Evolutionary conservation across 2,329 filamentous ascomycete species (phyloP).

Genomic region (Gliomastix tumulicola): DNA sequence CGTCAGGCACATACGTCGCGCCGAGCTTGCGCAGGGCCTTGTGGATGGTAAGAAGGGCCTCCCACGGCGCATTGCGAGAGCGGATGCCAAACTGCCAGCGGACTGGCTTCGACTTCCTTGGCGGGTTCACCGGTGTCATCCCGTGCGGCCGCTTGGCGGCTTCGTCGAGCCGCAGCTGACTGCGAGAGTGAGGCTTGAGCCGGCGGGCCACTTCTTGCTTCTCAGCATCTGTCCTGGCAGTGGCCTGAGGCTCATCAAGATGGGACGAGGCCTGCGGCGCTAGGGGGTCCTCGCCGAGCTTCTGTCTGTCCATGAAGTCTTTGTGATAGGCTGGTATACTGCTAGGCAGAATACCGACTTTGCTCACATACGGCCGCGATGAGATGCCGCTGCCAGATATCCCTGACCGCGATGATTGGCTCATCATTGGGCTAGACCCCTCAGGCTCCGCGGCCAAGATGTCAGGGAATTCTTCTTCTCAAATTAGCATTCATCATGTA

Average conservation of each 20-base stretch:
- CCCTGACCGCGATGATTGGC: slow-evolving; percentile 48
- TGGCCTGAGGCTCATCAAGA: slow-evolving; percentile 39
- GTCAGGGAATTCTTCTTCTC: slow-evolving; percentile 23
- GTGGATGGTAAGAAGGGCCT: slow-evolving; percentile 93
- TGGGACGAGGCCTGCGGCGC: slow-evolving; percentile 33
- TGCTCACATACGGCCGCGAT: slow-evolving; percentile 61
- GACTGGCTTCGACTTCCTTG: slow-evolving; percentile 70
- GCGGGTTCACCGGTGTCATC: slow-evolving; percentile 55
- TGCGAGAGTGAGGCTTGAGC: slow-evolving; percentile 78
- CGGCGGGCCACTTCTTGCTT: slow-evolving; percentile 75
- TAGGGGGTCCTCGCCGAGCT: slow-evolving; percentile 40
- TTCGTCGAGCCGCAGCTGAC: slow-evolving; percentile 62
- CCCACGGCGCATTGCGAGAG: slow-evolving; percentile 86
- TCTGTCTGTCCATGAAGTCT: slow-evolving; percentile 74
- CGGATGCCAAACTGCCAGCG: slow-evolving; percentile 98
- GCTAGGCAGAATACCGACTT: slow-evolving; percentile 85
- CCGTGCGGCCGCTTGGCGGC: slow-evolving; percentile 51
- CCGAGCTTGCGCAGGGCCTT: slow-evolving; percentile 83
- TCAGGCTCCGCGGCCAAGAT: slow-evolving; percentile 24
- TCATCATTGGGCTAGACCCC: slow-evolving; percentile 42
- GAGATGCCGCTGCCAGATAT: slow-evolving; percentile 40
- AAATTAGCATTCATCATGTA: no score
- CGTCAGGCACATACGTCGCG: slow-evolving; percentile 74
- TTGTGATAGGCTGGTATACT: slow-evolving; percentile 87
- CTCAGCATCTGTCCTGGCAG: slow-evolving; percentile 61